These are phyloP conservation scores for Xylaria palmicola DNA, from an alignment of 495 filamentous ascomycete species.

Conservation along the genomic window DNA sequence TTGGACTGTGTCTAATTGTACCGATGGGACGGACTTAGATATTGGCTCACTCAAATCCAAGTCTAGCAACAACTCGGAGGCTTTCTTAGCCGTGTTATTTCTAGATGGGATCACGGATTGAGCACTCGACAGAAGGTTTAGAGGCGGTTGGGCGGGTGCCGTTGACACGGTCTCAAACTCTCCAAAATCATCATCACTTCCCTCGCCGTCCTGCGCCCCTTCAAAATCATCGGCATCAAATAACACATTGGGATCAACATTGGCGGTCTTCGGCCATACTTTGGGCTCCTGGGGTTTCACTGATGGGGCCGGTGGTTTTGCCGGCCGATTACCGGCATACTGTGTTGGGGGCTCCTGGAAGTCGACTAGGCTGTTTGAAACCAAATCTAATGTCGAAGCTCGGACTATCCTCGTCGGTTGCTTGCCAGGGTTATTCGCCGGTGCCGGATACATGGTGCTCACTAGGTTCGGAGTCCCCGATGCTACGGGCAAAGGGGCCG, in stretches of 20 bases:
- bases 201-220: slow-evolving; percentile 27
- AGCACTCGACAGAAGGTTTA: slow-evolving; percentile 19
- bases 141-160: slow-evolving; percentile 16
- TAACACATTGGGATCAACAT: slow-evolving; percentile 42
- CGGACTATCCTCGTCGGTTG: slow-evolving; percentile 33
- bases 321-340: background rate
- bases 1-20: slow-evolving; percentile 53
- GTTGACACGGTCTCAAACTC: slow-evolving; percentile 46
- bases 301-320: background rate
- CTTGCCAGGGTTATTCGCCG: background rate
- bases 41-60: slow-evolving; percentile 24
- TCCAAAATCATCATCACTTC: slow-evolving; percentile 50
- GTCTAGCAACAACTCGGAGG: slow-evolving; percentile 27
- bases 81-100: slow-evolving; percentile 20
- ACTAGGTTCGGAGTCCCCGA: slow-evolving; percentile 10
- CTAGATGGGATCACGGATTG: slow-evolving; percentile 12
- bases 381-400: slow-evolving; percentile 44
- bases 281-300: slow-evolving; percentile 11
- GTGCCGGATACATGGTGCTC: slow-evolving; percentile 11
- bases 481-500: slow-evolving; percentile 1
- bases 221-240: slow-evolving; percentile 53
- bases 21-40: slow-evolving; percentile 43
- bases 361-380: slow-evolving; percentile 45
- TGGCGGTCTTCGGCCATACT: slow-evolving; percentile 9
- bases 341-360: slow-evolving; percentile 20